Percentiles rank a stretch among this genome's conserved stretches.
Evolutionary conservation across 192 early-diverging fungal genomes (phyloP).

Genomic region (Allomyces javanicus): DNA sequence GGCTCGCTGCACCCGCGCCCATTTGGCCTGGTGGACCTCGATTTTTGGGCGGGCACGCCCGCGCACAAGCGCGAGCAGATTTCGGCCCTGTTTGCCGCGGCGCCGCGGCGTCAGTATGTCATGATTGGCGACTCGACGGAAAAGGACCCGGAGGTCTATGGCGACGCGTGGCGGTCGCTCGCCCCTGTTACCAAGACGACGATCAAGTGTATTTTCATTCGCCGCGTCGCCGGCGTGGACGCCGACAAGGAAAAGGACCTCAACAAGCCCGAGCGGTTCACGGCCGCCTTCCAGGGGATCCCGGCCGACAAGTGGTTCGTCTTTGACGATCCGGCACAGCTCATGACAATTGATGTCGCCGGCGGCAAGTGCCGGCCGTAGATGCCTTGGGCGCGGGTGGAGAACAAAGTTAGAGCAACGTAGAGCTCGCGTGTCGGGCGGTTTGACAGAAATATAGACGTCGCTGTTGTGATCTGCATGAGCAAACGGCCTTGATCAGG

Average conservation of each 20-base stretch:
- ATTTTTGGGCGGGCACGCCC: not conserved
- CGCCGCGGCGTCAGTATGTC: not conserved
- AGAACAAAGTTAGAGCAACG: too few species aligned
- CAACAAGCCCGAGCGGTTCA: not conserved
- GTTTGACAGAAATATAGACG: too few species aligned
- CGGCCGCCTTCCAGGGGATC: not conserved
- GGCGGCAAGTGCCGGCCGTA: too few species aligned
- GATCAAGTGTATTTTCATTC: not conserved
- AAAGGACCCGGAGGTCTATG: not conserved
- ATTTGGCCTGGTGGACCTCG: not conserved
- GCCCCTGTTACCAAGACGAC: not conserved
- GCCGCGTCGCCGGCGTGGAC: not conserved
- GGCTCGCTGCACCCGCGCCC: not conserved
- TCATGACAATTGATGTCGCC: not conserved
- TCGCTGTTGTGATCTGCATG: too few species aligned
- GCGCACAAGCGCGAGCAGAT: not conserved
- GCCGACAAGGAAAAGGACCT: not conserved
- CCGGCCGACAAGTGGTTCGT: not conserved
- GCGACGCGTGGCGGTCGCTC: not conserved
- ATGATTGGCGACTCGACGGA: not conserved
- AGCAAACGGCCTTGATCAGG: too few species aligned
- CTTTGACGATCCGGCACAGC: not conserved
- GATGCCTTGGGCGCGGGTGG: too few species aligned
- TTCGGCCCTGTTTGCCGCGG: not conserved
- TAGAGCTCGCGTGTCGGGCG: too few species aligned